Percentiles rank a stretch among this genome's conserved stretches.
Conservation (phyloP, 805 yeast genomes). For the Ogataea sp. region DNA sequence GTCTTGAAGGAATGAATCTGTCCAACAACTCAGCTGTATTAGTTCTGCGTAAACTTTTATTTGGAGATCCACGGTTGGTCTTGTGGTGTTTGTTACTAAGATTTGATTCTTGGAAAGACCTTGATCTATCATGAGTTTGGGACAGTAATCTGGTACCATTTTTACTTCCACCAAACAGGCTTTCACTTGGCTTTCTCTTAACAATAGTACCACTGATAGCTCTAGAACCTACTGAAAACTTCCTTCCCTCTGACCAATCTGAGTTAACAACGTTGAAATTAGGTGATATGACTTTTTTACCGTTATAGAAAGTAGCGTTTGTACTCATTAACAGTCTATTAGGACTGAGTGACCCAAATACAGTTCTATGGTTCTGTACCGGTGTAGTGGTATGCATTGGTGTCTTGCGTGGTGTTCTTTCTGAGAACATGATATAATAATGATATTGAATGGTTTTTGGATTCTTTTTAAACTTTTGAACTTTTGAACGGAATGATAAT, state of each 20-base stretch:
- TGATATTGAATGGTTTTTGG: no score
- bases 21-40: conserved; percentile 34
- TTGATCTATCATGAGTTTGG: no score
- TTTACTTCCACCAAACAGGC: conserved; percentile 1
- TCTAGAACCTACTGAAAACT: not conserved
- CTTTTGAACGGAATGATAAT: no score
- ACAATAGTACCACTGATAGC: not conserved
- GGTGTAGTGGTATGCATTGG: not conserved
- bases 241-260: conserved; percentile 20
- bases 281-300: conserved; percentile 24
- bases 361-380: conserved; percentile 17
- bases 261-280: conserved; percentile 26
- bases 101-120: no score
- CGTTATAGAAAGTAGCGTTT: conserved; percentile 16
- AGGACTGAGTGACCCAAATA: conserved; percentile 24
- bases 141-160: conserved; percentile 4
- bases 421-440: no score
- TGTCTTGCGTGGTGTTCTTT: not conserved
- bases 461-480: no score
- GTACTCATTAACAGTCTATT: conserved; percentile 12
- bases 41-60: conserved; percentile 20
- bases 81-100: not conserved
- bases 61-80: conserved; percentile 8
- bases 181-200: not conserved
- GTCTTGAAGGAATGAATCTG: conserved; percentile 55